phyloP scores from a whole-genome alignment of 1,284 basidiomycete species.

The Puccinia polysora region DNA sequence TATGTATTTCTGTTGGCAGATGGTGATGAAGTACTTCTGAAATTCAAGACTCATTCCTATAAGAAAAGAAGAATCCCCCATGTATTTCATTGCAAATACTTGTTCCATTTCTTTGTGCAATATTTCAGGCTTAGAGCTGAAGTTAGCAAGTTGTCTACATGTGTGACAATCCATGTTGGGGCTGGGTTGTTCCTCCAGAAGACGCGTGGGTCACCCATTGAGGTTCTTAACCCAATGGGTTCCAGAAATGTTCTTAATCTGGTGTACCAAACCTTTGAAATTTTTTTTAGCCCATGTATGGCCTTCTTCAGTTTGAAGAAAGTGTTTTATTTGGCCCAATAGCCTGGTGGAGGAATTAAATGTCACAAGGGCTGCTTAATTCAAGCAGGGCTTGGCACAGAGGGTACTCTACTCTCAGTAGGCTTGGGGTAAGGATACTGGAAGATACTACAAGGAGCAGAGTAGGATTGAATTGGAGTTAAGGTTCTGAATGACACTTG shows the following conservation, averaged over 20 bases:
- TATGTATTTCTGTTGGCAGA: constrained; percentile 2
- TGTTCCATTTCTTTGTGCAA: neutral
- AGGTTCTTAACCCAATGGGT: neutral
- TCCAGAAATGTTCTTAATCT: neutral
- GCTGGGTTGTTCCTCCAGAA: neutral
- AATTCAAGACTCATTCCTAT: constrained; percentile 2
- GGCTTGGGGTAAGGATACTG: too few species aligned
- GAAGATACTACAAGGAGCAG: too few species aligned
- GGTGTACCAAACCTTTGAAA: neutral
- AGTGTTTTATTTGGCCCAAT: neutral
- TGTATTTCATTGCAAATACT: constrained; percentile 14
- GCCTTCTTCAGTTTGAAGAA: neutral
- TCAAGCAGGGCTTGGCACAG: too few species aligned
- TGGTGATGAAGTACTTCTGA: neutral
- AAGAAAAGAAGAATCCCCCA: neutral
- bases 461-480: too few species aligned
- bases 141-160: neutral
- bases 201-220: too few species aligned
- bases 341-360: neutral
- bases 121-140: neutral
- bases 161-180: neutral
- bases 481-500: too few species aligned
- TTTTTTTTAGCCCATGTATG: neutral
- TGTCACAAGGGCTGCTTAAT: too few species aligned
- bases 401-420: too few species aligned